Evolutionary conservation across 768 basidiomycete genomes (phyloP).

Genomic region (Erythrobasidium yunnanense): DNA sequence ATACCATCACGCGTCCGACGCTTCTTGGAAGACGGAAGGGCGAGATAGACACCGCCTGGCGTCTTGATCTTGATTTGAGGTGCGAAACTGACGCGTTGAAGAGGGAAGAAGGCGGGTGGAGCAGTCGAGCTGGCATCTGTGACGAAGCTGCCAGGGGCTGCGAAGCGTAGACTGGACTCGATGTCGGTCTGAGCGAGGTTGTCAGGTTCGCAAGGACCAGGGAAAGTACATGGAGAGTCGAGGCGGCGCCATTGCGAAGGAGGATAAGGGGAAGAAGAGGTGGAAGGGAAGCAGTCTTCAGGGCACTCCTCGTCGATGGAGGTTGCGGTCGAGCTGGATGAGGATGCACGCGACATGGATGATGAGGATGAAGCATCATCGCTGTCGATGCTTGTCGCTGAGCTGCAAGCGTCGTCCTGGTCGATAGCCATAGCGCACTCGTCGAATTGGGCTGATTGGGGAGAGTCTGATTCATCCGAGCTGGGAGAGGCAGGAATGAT

Average conservation of each 20-base stretch:
- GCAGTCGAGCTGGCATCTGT: conserved; percentile 16
- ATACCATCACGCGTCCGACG: conserved; percentile 18
- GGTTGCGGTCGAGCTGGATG: not conserved
- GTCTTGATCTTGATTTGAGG: conserved; percentile 34
- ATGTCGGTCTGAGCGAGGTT: not conserved
- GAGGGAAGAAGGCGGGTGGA: conserved; percentile 39
- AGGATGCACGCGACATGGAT: not conserved
- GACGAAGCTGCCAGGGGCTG: not conserved
- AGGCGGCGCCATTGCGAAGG: not conserved
- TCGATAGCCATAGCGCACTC: not conserved
- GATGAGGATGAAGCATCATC: not conserved
- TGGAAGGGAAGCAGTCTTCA: conserved; percentile 20
- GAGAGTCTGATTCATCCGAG: not conserved
- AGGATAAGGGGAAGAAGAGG: not conserved
- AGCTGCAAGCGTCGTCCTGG: not conserved
- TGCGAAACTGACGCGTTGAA: conserved; percentile 36
- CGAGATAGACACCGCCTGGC: conserved; percentile 28
- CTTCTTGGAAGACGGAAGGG: not conserved
- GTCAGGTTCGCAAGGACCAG: not conserved
- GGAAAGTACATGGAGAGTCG: conserved; percentile 16
- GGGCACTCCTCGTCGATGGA: not conserved
- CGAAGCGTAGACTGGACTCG: conserved; percentile 6
- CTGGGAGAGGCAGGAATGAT: not conserved
- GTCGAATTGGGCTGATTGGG: not conserved
- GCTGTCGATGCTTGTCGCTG: not conserved